Conservation (phyloP, 441 rosid genomes). For the Macaranga tanarius region DNA sequence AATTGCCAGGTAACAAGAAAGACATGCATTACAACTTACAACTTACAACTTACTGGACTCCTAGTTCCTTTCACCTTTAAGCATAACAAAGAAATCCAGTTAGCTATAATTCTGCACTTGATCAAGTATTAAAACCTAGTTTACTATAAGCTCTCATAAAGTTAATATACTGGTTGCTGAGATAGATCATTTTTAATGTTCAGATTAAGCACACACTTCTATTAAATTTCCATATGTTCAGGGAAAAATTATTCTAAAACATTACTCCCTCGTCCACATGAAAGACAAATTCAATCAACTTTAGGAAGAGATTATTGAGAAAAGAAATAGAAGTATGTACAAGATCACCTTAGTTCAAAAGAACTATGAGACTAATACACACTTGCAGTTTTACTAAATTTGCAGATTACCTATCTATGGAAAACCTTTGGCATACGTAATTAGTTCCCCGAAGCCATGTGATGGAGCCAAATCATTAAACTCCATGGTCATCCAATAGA, state of each 20-base stretch:
- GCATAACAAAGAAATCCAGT: background rate
- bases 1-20: background rate
- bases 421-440: too few species aligned
- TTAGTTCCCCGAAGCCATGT: too few species aligned
- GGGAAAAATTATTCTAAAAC: too few species aligned
- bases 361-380: background rate
- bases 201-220: background rate
- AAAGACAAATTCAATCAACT: background rate
- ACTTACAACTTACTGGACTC: background rate
- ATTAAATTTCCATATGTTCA: background rate
- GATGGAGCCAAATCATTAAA: background rate
- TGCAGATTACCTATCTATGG: background rate
- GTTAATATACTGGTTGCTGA: background rate
- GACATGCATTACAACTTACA: too few species aligned
- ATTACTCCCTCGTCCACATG: background rate
- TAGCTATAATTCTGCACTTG: background rate
- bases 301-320: background rate
- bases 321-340: background rate
- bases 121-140: background rate
- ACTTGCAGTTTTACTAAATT: background rate
- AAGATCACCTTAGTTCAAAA: background rate
- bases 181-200: background rate
- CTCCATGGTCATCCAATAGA: constrained; percentile 10
- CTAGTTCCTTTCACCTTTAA: constrained; percentile 1
- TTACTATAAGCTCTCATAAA: background rate